phyloP scores from a whole-genome alignment of 768 basidiomycete genomes.

The Gloeophyllum trabeum region DNA sequence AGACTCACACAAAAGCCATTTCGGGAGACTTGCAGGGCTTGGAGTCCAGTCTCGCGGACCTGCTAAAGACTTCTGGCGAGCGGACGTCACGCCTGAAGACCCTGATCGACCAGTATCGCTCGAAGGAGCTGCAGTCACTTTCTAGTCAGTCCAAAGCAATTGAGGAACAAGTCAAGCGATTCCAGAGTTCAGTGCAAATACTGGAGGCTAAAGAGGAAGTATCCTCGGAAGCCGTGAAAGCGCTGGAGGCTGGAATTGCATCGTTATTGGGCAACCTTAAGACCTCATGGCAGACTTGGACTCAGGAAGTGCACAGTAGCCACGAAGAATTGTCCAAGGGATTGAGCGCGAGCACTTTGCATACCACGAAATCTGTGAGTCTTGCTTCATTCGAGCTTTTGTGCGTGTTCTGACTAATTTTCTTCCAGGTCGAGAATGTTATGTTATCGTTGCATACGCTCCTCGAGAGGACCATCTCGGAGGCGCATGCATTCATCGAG shows the following conservation, averaged over 20 bases:
- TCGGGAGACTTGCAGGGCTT: constrained; percentile 40
- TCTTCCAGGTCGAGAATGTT: constrained; percentile 39
- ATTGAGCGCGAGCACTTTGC: constrained; percentile 26
- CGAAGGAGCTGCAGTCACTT: constrained; percentile 44
- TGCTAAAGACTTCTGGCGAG: constrained; percentile 45
- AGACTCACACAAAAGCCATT: constrained; percentile 49
- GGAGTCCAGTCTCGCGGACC: constrained; percentile 46
- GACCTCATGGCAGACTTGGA: constrained; percentile 43
- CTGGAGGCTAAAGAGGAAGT: constrained; percentile 46
- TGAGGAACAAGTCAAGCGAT: constrained; percentile 41
- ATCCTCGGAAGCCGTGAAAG: constrained; percentile 39
- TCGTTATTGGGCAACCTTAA: too few relatives aligned
- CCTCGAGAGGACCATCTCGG: constrained; percentile 47
- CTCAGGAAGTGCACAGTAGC: constrained; percentile 33
- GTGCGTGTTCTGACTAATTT: constrained; percentile 1
- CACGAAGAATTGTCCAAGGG: constrained; percentile 36
- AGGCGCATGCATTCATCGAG: constrained; percentile 45
- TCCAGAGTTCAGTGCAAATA: constrained; percentile 37
- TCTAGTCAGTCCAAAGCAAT: constrained; percentile 39
- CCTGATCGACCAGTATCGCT: constrained; percentile 45
- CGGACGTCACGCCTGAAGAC: constrained; percentile 39
- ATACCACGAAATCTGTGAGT: constrained; percentile 21
- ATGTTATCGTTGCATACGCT: constrained; percentile 47
- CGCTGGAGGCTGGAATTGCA: constrained; percentile 33
- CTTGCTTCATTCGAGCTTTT: neutral